Conservation (phyloP, 1,284 basidiomycete genomes). For the Phylloporus gajari region DNA sequence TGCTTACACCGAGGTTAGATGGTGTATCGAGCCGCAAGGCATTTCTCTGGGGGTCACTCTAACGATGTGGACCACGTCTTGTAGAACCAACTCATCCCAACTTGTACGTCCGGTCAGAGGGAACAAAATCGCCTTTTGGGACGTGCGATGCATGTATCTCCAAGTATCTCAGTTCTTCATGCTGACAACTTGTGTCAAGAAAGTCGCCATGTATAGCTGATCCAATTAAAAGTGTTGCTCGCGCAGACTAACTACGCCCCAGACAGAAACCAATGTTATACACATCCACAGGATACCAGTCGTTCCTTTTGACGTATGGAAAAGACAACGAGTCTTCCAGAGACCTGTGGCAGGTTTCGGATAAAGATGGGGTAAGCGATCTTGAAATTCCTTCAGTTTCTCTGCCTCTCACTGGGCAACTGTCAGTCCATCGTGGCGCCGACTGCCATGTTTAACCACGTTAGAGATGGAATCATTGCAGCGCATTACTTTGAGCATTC, state of each 20-base stretch:
- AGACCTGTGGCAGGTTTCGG: slow-evolving; percentile 65
- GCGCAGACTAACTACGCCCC: slow-evolving; percentile 75
- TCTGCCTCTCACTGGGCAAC: slow-evolving; percentile 2
- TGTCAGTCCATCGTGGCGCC: too few relatives aligned
- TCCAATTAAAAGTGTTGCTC: slow-evolving; percentile 66
- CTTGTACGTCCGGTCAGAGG: slow-evolving; percentile 80
- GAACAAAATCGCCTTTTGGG: slow-evolving; percentile 83
- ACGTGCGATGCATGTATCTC: slow-evolving; percentile 71
- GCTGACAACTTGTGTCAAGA: slow-evolving; percentile 27
- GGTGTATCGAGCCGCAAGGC: slow-evolving; percentile 69
- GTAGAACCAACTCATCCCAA: slow-evolving; percentile 88
- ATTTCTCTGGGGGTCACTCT: slow-evolving; percentile 73
- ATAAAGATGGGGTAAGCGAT: slow-evolving; percentile 57
- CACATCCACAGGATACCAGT: slow-evolving; percentile 63
- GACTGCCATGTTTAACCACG: slow-evolving; percentile 75
- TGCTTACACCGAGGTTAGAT: slow-evolving; percentile 55
- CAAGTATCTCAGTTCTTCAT: slow-evolving; percentile 4
- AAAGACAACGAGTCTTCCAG: slow-evolving; percentile 66
- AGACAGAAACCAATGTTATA: slow-evolving; percentile 74
- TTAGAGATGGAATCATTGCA: slow-evolving; percentile 74
- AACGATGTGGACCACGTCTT: slow-evolving; percentile 81
- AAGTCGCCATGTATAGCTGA: slow-evolving; percentile 69
- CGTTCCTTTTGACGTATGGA: slow-evolving; percentile 67
- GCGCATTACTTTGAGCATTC: slow-evolving; percentile 70
- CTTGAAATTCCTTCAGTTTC: not conserved